These are phyloP conservation scores for Xylaria arbuscula DNA, from an alignment of 2,329 filamentous ascomycete genomes.

Conservation along the genomic window DNA sequence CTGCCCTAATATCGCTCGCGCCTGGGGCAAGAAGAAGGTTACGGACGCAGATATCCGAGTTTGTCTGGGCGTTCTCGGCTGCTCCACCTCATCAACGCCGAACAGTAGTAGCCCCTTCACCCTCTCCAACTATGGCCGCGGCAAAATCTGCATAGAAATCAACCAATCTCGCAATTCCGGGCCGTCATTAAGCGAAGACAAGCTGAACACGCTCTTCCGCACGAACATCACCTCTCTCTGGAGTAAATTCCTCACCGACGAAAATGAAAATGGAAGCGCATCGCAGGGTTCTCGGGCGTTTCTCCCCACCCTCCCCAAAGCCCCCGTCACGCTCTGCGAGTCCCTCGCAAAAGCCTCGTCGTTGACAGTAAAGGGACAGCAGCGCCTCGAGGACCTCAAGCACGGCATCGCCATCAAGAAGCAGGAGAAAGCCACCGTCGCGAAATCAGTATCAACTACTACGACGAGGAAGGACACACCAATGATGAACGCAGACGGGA, in stretches of 20 bases:
- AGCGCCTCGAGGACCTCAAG: slow-evolving; percentile 75
- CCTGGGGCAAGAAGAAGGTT: slow-evolving; percentile 79
- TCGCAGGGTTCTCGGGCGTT: slow-evolving; percentile 57
- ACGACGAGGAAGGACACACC: slow-evolving; percentile 47
- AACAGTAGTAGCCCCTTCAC: slow-evolving; percentile 42
- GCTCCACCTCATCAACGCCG: slow-evolving; percentile 40
- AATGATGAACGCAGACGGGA: slow-evolving; percentile 56
- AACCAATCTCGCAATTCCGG: slow-evolving; percentile 52
- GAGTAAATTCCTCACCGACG: slow-evolving; percentile 48
- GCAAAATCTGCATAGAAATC: slow-evolving; percentile 68
- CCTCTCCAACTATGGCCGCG: slow-evolving; percentile 57
- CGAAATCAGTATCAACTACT: too few species aligned
- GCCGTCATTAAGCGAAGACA: slow-evolving; percentile 61
- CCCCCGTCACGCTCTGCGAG: slow-evolving; percentile 62
- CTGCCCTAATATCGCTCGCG: slow-evolving; percentile 70
- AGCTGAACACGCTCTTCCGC: slow-evolving; percentile 66
- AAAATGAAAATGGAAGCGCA: slow-evolving; percentile 38
- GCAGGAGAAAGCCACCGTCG: slow-evolving; percentile 60
- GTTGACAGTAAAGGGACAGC: slow-evolving; percentile 73
- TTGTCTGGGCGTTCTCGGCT: slow-evolving; percentile 71
- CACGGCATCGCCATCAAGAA: slow-evolving; percentile 66
- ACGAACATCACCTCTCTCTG: slow-evolving; percentile 62
- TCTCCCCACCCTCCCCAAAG: slow-evolving; percentile 66
- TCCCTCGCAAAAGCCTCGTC: slow-evolving; percentile 66
- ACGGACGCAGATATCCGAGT: slow-evolving; percentile 72